phyloP scores from a whole-genome alignment of 768 basidiomycete species.

The Termitomyces sp. region DNA sequence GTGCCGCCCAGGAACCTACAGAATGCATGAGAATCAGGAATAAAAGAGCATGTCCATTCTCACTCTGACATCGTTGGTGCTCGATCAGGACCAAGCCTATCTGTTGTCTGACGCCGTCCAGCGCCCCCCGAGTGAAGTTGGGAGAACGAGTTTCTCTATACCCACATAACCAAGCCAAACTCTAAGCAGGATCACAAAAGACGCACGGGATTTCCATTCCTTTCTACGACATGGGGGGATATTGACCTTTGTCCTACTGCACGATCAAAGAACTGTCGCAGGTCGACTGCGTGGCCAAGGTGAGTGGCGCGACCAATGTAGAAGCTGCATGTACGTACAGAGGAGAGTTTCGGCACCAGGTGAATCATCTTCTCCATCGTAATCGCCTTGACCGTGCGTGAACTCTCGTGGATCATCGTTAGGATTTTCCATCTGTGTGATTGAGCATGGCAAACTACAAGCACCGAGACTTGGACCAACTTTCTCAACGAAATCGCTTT shows the following conservation, averaged over 20 bases:
- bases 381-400: constrained; percentile 30
- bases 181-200: not conserved
- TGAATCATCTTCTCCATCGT: constrained; percentile 25
- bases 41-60: constrained; percentile 12
- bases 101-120: constrained; percentile 6
- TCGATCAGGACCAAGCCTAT: constrained; percentile 14
- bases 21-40: not conserved
- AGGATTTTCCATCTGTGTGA: constrained; percentile 63
- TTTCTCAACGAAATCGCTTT: constrained; percentile 79
- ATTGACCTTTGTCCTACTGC: constrained; percentile 19
- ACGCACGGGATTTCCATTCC: constrained; percentile 6
- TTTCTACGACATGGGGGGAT: constrained; percentile 5
- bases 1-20: constrained; percentile 28
- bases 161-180: not conserved
- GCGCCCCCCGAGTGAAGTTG: constrained; percentile 11
- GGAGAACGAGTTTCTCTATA: constrained; percentile 12
- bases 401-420: constrained; percentile 73
- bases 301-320: not conserved
- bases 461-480: constrained; percentile 27
- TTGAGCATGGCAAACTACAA: constrained; percentile 7
- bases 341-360: constrained; percentile 44
- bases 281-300: constrained; percentile 20
- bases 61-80: constrained; percentile 53
- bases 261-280: constrained; percentile 33
- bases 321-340: constrained; percentile 26